These are phyloP conservation scores for Cercospora zeae-maydis DNA, from an alignment of 2,329 filamentous ascomycete species.

Conservation along the genomic window DNA sequence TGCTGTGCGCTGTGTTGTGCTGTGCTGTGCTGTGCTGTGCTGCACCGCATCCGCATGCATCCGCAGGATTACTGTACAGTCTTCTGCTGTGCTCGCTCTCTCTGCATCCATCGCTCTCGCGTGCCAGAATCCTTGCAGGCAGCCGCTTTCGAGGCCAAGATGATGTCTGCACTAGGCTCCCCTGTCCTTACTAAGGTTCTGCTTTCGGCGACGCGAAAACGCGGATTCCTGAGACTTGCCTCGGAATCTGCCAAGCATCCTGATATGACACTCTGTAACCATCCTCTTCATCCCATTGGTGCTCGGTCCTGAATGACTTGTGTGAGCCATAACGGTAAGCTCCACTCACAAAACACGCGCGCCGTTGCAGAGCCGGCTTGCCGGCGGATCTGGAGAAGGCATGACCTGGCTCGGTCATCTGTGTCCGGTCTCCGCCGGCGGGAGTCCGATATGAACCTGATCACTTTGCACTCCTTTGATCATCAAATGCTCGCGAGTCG, in stretches of 20 bases:
- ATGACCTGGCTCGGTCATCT: too few species aligned
- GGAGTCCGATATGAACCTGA: too few species aligned
- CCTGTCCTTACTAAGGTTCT: background rate
- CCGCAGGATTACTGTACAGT: constrained; percentile 1
- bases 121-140: background rate
- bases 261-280: background rate
- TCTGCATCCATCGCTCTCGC: background rate
- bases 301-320: background rate
- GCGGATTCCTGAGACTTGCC: background rate
- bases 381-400: background rate
- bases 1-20: too few species aligned
- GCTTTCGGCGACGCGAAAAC: background rate
- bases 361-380: background rate
- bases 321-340: background rate
- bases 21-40: background rate
- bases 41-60: background rate
- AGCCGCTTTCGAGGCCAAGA: constrained; percentile 4
- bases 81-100: background rate
- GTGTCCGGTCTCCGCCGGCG: background rate
- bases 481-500: too few species aligned
- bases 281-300: constrained; percentile 1
- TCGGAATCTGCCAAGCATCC: background rate
- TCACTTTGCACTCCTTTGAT: too few species aligned
- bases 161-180: background rate
- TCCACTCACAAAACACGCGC: background rate